Evolutionary conservation across 208 protist species (phyloP).

Genomic region (Crithidia thermophila): DNA sequence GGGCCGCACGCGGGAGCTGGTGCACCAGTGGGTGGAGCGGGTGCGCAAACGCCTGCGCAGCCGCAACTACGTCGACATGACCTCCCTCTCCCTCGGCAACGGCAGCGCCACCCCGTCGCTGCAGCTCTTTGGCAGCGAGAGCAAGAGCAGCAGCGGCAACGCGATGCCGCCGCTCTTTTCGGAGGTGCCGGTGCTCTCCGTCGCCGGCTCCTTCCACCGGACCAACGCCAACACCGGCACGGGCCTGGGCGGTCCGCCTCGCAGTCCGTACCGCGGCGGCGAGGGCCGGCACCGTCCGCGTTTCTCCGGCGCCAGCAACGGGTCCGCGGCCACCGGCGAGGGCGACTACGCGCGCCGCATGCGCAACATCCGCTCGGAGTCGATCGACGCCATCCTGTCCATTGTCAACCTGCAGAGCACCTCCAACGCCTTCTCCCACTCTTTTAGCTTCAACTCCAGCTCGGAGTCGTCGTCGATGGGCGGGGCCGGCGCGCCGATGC

Average conservation of each 20-base stretch:
- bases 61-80: conserved; percentile 22
- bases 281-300: background rate
- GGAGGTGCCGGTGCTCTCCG: conserved; percentile 16
- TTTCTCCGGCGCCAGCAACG: background rate
- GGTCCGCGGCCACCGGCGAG: background rate
- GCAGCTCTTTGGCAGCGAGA: background rate
- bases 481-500: background rate
- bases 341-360: background rate
- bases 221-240: background rate
- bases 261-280: background rate
- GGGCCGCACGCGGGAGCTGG: conserved; percentile 5
- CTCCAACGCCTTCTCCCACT: conserved; percentile 10
- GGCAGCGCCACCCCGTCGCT: background rate
- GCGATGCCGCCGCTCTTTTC: background rate
- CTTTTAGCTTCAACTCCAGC: conserved; percentile 29
- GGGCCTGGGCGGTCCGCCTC: background rate
- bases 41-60: conserved; percentile 18
- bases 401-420: conserved; percentile 61
- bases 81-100: conserved; percentile 5
- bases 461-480: conserved; percentile 1
- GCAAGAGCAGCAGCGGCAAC: background rate
- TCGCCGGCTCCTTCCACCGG: background rate
- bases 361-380: conserved; percentile 14
- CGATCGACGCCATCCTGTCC: conserved; percentile 58
- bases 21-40: conserved; percentile 24